Evolutionary conservation across 1,284 basidiomycete genomes (phyloP), one percentile per base, ranked within the genome.

Genomic region (Boletus semigastroideus): DNA sequence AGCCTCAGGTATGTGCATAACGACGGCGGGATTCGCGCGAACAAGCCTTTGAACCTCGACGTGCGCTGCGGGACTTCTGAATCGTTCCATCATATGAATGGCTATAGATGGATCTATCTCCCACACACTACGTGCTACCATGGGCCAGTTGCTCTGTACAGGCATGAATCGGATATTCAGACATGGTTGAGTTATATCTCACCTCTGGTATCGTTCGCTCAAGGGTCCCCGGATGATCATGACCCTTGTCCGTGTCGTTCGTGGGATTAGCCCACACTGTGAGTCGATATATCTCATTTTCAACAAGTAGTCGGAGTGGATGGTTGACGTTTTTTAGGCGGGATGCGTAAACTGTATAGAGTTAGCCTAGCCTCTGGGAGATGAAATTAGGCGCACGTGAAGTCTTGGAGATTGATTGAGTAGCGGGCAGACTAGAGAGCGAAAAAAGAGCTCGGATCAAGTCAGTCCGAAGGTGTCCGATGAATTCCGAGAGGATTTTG

Each of bases 181-280:
- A 44, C 50, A 11, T 20, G 10, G 36, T 22, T 27, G 19, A 38
- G 31, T n/a, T 25, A 48, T 37, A 5, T 60, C 74, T 61, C 59
- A 90, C 89, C 57, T 86, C 85, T 1, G 77, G 62, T 58, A 87
- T 74, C 9, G 76, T 75, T 51, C 79, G 77, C 61, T 90, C 84
- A n/a, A 77, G 72, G n/a, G 71, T 72, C 10, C 76, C 73, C 28
- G 78, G 59, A 46, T 87, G 75, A 63, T 92, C 86, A 17, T 65
- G 66, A 11, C 84, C 89, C 56, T 88, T 82, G 59, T 80, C 84
- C 3, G 77, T 62, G 56, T 95, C 92, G 57, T 87, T 89, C 25
- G 83, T 78, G 0, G 94, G 92, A 69, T 99, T 98, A 44, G 79
- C 78, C 97, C 97, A 99, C 2, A 99, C 94, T 4, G 77, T 80